These are phyloP conservation scores for Capronia americana DNA, from an alignment of 2,329 filamentous ascomycete genomes.

Conservation along the genomic window DNA sequence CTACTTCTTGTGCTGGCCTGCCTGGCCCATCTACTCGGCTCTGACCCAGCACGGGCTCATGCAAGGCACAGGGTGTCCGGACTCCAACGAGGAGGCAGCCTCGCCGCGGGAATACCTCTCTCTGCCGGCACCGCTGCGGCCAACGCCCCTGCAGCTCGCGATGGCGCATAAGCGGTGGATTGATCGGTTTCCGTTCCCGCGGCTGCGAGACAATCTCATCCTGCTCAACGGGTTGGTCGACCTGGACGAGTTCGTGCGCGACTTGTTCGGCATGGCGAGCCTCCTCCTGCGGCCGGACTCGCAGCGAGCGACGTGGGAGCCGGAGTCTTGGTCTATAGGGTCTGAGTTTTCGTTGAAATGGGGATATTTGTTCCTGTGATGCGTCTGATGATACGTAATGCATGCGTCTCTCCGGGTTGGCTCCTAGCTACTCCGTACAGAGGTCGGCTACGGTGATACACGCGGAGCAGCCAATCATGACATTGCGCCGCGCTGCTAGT, in stretches of 20 bases:
- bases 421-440: neutral
- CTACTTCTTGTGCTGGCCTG: slow-evolving; percentile 10
- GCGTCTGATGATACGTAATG: neutral
- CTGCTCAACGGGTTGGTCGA: slow-evolving; percentile 42
- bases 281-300: slow-evolving; percentile 43
- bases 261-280: slow-evolving; percentile 45
- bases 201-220: slow-evolving; percentile 50
- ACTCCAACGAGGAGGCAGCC: slow-evolving; percentile 35
- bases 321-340: slow-evolving; percentile 46
- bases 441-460: too few relatives aligned
- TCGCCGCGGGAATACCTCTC: slow-evolving; percentile 37
- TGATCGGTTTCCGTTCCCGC: slow-evolving; percentile 52
- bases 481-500: neutral
- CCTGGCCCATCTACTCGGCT: slow-evolving; percentile 16
- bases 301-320: slow-evolving; percentile 43
- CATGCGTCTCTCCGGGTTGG: neutral
- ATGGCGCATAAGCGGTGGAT: slow-evolving; percentile 49
- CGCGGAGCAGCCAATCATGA: neutral
- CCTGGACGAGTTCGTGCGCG: slow-evolving; percentile 47
- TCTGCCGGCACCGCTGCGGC: slow-evolving; percentile 43
- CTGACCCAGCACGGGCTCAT: slow-evolving; percentile 29
- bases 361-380: slow-evolving; percentile 45
- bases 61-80: slow-evolving; percentile 43
- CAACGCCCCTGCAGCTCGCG: slow-evolving; percentile 45
- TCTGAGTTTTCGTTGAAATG: slow-evolving; percentile 47